Percentiles rank a stretch among this genome's conserved stretches.
Conservation (phyloP, 2,329 filamentous ascomycete genomes). For the Sarocladiaceae sp. region DNA sequence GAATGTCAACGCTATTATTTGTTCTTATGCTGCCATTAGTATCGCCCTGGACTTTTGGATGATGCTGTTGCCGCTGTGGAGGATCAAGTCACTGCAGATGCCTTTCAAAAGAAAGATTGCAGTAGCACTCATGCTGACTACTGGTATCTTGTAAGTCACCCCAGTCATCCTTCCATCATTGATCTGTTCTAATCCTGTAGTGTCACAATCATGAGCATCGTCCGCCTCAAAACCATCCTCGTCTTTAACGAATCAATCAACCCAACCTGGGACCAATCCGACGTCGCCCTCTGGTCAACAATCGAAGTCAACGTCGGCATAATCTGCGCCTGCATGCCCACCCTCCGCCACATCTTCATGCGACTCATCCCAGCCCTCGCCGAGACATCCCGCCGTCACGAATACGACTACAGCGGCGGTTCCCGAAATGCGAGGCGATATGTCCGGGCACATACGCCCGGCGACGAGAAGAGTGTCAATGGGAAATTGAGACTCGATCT, state of each 20-base stretch:
- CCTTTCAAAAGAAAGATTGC: conserved; percentile 39
- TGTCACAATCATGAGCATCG: conserved; percentile 33
- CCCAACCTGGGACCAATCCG: conserved; percentile 28
- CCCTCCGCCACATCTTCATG: conserved; percentile 15
- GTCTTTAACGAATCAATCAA: conserved; percentile 25
- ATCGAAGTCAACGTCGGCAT: conserved; percentile 20
- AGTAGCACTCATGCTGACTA: conserved; percentile 39
- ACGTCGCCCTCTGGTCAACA: conserved; percentile 16
- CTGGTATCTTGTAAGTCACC: conserved; percentile 32
- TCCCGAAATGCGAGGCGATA: neutral
- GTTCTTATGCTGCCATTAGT: conserved; percentile 42
- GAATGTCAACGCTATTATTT: conserved; percentile 38
- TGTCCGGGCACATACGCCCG: neutral
- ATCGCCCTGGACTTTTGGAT: conserved; percentile 46
- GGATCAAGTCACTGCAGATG: conserved; percentile 32
- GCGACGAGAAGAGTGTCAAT: neutral
- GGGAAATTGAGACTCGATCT: neutral
- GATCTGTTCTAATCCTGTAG: conserved; percentile 16
- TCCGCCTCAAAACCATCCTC: conserved; percentile 30
- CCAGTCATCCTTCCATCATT: neutral
- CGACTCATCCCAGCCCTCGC: conserved; percentile 23
- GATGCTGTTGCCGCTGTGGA: conserved; percentile 39
- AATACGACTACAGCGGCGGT: neutral
- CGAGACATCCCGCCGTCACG: neutral
- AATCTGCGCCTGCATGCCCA: conserved; percentile 20